Evolutionary conservation across 768 basidiomycete species (phyloP).

Genomic region (Boletus barrowsii): DNA sequence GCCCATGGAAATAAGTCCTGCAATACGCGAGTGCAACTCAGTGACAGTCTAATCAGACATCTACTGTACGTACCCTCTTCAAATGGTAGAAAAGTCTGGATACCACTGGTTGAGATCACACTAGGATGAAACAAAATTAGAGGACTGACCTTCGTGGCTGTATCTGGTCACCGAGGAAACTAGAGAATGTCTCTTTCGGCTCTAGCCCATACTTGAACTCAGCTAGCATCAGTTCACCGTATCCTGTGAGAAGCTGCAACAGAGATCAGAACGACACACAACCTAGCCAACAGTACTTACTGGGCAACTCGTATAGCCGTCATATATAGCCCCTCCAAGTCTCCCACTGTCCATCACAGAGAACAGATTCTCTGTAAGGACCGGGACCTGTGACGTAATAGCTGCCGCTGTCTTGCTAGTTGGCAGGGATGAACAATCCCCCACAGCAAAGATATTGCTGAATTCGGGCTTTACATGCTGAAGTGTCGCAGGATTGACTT

Average conservation of each 20-base stretch:
- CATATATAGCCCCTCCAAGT: conserved; percentile 67
- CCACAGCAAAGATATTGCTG: conserved; percentile 82
- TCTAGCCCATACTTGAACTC: conserved; percentile 93
- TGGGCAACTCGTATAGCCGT: conserved; percentile 88
- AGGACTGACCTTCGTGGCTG: conserved; percentile 59
- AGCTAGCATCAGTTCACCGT: conserved; percentile 79
- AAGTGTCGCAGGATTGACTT: conserved; percentile 76
- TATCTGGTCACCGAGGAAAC: conserved; percentile 68
- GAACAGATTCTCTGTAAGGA: conserved; percentile 86
- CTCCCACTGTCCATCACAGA: conserved; percentile 71
- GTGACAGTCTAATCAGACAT: neutral
- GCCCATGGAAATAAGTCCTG: conserved; percentile 41
- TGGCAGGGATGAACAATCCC: conserved; percentile 90
- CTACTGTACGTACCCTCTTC: conserved; percentile 56
- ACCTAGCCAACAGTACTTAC: conserved; percentile 40
- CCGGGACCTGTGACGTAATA: conserved; percentile 86
- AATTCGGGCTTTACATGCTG: conserved; percentile 80
- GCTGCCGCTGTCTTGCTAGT: conserved; percentile 97
- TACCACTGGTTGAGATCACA: conserved; percentile 4
- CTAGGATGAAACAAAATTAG: neutral
- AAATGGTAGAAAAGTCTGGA: conserved; percentile 78
- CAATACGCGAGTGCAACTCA: neutral
- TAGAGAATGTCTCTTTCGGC: conserved; percentile 82
- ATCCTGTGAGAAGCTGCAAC: conserved; percentile 69
- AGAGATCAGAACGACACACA: conserved; percentile 2